phyloP scores from a whole-genome alignment of 164 flowering plant species.

The Warburgia ugandensis region DNA sequence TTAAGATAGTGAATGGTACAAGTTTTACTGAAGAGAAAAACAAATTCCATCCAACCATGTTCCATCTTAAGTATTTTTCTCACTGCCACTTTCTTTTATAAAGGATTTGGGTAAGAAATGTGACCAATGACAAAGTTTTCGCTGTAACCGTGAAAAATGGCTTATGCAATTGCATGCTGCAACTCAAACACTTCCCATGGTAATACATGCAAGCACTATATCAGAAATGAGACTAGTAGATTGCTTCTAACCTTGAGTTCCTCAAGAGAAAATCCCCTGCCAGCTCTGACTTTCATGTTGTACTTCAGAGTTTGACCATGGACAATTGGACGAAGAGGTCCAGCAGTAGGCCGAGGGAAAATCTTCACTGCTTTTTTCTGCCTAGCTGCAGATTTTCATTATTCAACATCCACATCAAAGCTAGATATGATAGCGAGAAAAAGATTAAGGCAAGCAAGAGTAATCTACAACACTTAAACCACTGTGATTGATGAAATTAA shows the following conservation, averaged over 20 bases:
- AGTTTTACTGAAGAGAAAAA: too few relatives aligned
- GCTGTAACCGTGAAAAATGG: neutral
- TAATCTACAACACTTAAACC: neutral
- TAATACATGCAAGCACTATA: neutral
- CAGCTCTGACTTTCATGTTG: slow-evolving; percentile 66
- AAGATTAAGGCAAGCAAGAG: neutral
- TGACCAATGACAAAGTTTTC: neutral
- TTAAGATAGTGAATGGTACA: too few relatives aligned
- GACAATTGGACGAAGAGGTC: slow-evolving; percentile 56
- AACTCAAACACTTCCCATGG: neutral
- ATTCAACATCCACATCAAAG: neutral
- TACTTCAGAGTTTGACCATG: slow-evolving; percentile 56
- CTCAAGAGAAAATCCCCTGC: slow-evolving; percentile 55
- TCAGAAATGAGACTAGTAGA: neutral
- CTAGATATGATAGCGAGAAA: neutral
- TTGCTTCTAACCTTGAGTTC: slow-evolving; percentile 62
- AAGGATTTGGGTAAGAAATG: too few relatives aligned
- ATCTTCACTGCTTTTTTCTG: slow-evolving; percentile 62
- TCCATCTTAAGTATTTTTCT: neutral
- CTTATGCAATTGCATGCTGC: neutral
- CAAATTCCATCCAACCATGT: too few relatives aligned
- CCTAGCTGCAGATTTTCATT: slow-evolving; percentile 32
- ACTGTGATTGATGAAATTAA: neutral
- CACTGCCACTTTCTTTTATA: too few relatives aligned
- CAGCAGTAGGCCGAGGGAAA: slow-evolving; percentile 55